Conservation (phyloP, 148 eudicot species). For the Agrostemma githago region DNA sequence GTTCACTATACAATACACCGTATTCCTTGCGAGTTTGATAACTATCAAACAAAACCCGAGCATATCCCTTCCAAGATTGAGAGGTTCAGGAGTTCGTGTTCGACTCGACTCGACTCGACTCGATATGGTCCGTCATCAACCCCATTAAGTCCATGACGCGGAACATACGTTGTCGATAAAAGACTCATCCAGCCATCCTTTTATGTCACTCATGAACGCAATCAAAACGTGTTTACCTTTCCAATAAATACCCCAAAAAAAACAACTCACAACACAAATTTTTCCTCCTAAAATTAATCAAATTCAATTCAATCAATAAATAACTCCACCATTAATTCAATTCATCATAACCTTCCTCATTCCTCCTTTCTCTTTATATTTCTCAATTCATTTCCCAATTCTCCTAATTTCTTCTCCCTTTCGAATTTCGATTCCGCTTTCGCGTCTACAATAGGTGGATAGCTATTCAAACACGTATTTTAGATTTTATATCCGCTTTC, state of each 20-base stretch:
- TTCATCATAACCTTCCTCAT: neutral
- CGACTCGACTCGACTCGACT: too few relatives aligned
- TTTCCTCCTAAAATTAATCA: neutral
- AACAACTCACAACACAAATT: neutral
- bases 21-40: too few relatives aligned
- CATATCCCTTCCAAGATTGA: too few relatives aligned
- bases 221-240: conserved; percentile 25
- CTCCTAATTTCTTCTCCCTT: conserved; percentile 11
- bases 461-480: neutral
- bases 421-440: neutral
- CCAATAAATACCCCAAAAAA: conserved; percentile 13
- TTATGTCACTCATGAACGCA: neutral
- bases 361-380: conserved; percentile 4
- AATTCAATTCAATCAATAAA: too few relatives aligned
- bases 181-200: neutral
- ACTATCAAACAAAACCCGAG: too few relatives aligned
- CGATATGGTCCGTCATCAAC: too few relatives aligned
- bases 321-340: neutral
- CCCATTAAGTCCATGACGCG: neutral
- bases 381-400: neutral
- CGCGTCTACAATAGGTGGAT: neutral
- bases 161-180: neutral
- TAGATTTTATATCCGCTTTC: neutral
- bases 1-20: too few relatives aligned
- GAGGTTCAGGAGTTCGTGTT: too few relatives aligned